These are phyloP conservation scores for Microdochium paspali DNA, from an alignment of 2,329 filamentous ascomycete genomes.

Conservation along the genomic window DNA sequence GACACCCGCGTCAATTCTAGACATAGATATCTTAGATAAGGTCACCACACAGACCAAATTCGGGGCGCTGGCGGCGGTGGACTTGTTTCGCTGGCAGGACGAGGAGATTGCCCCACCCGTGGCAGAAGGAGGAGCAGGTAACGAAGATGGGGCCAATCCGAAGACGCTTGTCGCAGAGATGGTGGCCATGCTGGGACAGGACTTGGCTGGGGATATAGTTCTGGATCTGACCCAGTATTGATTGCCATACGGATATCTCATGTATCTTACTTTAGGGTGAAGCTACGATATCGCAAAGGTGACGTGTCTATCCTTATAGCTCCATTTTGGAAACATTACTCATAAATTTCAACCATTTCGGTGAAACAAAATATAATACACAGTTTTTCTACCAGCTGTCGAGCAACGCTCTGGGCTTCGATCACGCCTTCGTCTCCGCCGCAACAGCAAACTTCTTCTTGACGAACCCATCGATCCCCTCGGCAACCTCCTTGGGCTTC, in stretches of 20 bases:
- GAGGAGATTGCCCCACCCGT: slow-evolving; percentile 28
- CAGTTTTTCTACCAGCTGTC: background rate
- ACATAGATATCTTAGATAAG: slow-evolving; percentile 45
- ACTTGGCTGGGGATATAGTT: slow-evolving; percentile 45
- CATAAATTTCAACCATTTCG: background rate
- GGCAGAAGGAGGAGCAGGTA: background rate
- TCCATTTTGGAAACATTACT: too few relatives aligned
- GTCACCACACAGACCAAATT: slow-evolving; percentile 42
- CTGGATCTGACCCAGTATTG: slow-evolving; percentile 37
- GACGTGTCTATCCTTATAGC: too few relatives aligned
- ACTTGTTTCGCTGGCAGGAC: slow-evolving; percentile 45
- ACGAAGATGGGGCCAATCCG: slow-evolving; percentile 36
- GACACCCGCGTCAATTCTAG: slow-evolving; percentile 42
- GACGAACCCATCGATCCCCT: slow-evolving; percentile 3
- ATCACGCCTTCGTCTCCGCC: background rate
- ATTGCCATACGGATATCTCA: background rate
- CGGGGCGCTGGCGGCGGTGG: slow-evolving; percentile 13
- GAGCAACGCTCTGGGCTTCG: too few relatives aligned
- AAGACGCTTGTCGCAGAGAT: slow-evolving; percentile 59
- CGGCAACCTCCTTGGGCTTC: slow-evolving; percentile 17
- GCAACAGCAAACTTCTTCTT: slow-evolving; percentile 5
- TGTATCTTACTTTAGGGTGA: too few relatives aligned
- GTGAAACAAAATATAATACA: background rate
- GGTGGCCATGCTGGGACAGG: slow-evolving; percentile 54
- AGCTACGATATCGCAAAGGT: too few relatives aligned